A percentile compares a stretch with the other conserved stretches of the same genome.
phyloP scores from a whole-genome alignment of 345 rosid genomes.

The Eucalyptus grandis region DNA sequence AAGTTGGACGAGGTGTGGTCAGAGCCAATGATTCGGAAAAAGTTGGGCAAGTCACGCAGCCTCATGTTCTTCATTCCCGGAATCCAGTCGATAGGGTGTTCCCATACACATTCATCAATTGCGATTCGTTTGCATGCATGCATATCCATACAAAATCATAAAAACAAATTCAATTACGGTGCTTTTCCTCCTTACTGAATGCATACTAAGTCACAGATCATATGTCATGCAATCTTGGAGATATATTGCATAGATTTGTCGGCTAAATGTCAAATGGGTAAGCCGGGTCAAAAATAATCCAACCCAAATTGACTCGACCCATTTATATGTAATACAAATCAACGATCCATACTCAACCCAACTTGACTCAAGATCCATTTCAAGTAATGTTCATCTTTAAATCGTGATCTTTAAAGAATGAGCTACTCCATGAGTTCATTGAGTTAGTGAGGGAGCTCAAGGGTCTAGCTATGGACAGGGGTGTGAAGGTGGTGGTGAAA shows the following conservation, averaged over 20 bases:
- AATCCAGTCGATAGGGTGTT: neutral
- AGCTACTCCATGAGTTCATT: neutral
- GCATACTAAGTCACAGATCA: neutral
- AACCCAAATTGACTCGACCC: too few relatives aligned
- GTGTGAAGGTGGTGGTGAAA: too few relatives aligned
- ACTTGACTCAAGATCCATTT: neutral
- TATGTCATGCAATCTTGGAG: too few relatives aligned
- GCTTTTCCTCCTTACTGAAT: neutral
- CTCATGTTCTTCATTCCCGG: neutral
- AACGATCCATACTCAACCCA: too few relatives aligned
- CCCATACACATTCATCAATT: neutral
- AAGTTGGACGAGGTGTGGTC: neutral
- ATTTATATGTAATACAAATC: too few relatives aligned
- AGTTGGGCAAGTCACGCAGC: neutral
- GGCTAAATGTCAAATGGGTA: too few relatives aligned
- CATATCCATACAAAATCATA: neutral
- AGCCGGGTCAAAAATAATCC: too few relatives aligned
- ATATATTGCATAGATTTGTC: too few relatives aligned
- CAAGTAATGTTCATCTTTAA: neutral
- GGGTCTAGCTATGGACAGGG: too few relatives aligned
- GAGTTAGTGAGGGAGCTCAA: neutral
- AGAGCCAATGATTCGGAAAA: neutral
- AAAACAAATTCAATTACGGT: neutral
- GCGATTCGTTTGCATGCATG: neutral
- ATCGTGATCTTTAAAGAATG: neutral